These are phyloP conservation scores for Furcasterigmium sp. DNA, from an alignment of 2,329 filamentous ascomycete species.

Conservation along the genomic window DNA sequence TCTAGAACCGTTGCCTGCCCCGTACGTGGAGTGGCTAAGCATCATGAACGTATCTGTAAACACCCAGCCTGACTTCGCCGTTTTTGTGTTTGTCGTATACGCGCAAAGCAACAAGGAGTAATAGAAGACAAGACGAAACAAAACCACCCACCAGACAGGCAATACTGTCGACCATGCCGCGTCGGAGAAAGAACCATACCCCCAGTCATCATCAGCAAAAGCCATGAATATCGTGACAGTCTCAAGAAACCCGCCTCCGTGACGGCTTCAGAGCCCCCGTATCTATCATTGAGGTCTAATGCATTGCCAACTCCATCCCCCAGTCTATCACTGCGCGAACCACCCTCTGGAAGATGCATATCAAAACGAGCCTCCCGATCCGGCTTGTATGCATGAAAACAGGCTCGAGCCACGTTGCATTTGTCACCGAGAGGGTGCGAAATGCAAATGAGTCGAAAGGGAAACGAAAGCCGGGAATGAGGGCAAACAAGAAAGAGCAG, in stretches of 20 bases:
- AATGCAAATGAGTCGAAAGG: slow-evolving; percentile 1
- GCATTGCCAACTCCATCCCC: slow-evolving; percentile 22
- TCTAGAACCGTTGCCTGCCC: neutral
- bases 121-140: neutral
- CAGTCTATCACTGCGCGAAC: slow-evolving; percentile 17
- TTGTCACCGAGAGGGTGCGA: neutral
- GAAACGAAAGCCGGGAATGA: slow-evolving; percentile 8
- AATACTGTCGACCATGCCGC: neutral
- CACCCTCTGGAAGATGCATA: slow-evolving; percentile 14
- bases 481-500: neutral
- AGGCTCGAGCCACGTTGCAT: neutral
- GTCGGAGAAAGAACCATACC: neutral
- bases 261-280: slow-evolving; percentile 11
- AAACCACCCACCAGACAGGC: neutral
- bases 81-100: neutral
- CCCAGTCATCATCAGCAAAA: slow-evolving; percentile 12
- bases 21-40: too few relatives aligned
- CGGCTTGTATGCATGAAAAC: slow-evolving; percentile 12
- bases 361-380: slow-evolving; percentile 13
- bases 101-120: slow-evolving; percentile 7
- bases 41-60: too few relatives aligned
- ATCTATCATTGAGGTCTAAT: slow-evolving; percentile 23
- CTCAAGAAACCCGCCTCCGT: slow-evolving; percentile 10
- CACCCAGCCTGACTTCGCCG: neutral
- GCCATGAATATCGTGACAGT: slow-evolving; percentile 15